Base-by-base conservation (phyloP, 306 rosid genomes). In the Trifolium pratense region DNA sequence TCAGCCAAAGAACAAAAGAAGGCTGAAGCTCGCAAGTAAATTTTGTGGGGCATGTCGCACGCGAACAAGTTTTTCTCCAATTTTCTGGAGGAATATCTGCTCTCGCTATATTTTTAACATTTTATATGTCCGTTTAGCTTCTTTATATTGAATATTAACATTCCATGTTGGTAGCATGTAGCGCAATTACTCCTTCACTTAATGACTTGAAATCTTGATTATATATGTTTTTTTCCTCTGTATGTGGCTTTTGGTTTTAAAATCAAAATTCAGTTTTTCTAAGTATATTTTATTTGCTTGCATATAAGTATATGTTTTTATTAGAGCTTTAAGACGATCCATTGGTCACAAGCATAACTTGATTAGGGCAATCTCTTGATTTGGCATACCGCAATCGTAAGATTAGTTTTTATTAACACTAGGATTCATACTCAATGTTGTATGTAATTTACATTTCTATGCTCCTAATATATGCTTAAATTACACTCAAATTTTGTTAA, bases 1-100 rank as follows among this genome's bases (percentile, higher is more conserved):
- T 77, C 93, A 89, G 98, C 92, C 73, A 89, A 82, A 79, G 97
- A 91, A 64, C 92, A 89, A 87, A 87, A 89, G 89, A 91, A 91
- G 72, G 43, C 75, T 0, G 96, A 89, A 81, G 91, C 87, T 10
- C 96, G 96, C 81, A 89, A 90, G 85, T 87, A 81, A 89, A 49
- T 77, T 55, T 57, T 32, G 11, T 17, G 68, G 72, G 70, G 14
- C 46, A 34, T 31, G 66, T 42, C 26, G 21, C n/a, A n/a, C 55
- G 36, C 20, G 69, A 12, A 52, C 40, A 49, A 56, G 66, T 64
- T 43, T 13, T 61, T 55, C 69, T 70, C 71, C 40, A 37, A 18
- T 71, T 48, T 55, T 68, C 40, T 10, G 42, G 73, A 73, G 75
- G 79, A 73, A 75, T 64, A 18, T 74, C 49, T 56, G 56, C 67